A percentile compares a stretch with the other conserved stretches of the same genome.
Conservation (phyloP, 1,284 basidiomycete species). For the Wolfiporia cocos region DNA sequence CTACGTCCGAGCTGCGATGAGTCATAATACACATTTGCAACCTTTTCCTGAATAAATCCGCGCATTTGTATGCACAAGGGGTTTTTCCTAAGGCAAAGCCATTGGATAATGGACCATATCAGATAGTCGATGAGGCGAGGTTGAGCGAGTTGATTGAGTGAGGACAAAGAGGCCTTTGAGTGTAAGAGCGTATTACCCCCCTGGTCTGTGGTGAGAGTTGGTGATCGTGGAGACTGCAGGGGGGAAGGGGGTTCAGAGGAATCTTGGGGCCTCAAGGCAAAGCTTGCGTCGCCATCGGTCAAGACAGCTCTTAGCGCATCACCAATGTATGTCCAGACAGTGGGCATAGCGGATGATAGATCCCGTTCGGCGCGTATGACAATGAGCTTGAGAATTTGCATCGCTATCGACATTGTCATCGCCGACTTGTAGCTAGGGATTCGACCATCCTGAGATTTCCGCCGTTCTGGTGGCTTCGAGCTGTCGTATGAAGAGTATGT, state of each 20-base stretch:
- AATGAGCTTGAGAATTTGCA: conserved; percentile 71
- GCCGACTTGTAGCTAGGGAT: conserved; percentile 28
- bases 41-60: conserved; percentile 56
- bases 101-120: conserved; percentile 69
- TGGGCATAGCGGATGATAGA: conserved; percentile 44
- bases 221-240: conserved; percentile 33
- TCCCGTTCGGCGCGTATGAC: conserved; percentile 58
- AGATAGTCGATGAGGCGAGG: conserved; percentile 68
- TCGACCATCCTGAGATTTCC: conserved; percentile 39
- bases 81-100: conserved; percentile 55
- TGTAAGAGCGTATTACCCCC: conserved; percentile 23
- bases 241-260: conserved; percentile 41
- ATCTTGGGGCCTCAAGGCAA: conserved; percentile 36
- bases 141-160: conserved; percentile 20
- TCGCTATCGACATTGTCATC: conserved; percentile 43
- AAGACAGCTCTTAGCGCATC: conserved; percentile 42
- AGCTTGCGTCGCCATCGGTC: conserved; percentile 52
- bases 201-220: conserved; percentile 18
- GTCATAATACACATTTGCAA: conserved; percentile 43
- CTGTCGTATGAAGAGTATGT: conserved; percentile 12
- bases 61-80: conserved; percentile 65
- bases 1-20: conserved; percentile 24
- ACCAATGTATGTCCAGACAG: conserved; percentile 58
- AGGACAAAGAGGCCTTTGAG: conserved; percentile 15
- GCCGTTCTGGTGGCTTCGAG: conserved; percentile 25